These are phyloP conservation scores for Plenodomus lindquistii DNA, from an alignment of 2,329 filamentous ascomycete species.

Conservation along the genomic window DNA sequence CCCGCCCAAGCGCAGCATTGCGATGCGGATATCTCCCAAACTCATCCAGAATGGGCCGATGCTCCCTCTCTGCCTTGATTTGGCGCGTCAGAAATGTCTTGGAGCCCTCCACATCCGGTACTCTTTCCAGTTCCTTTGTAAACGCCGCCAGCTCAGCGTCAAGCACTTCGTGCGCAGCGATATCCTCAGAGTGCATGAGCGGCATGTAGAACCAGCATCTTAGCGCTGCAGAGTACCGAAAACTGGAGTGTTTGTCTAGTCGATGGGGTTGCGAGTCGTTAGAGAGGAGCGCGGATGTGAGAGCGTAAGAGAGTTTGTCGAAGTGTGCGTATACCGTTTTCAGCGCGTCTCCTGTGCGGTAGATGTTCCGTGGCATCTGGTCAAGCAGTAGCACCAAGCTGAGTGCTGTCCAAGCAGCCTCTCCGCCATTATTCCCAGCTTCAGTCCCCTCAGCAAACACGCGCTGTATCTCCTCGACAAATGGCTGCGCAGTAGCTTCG, in stretches of 20 bases:
- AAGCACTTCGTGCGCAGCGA: constrained; percentile 50
- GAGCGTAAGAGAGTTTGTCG: constrained; percentile 57
- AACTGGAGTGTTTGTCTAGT: constrained; percentile 35
- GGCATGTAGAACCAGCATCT: constrained; percentile 64
- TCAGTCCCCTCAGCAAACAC: constrained; percentile 7
- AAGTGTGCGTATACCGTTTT: constrained; percentile 59
- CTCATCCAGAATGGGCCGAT: constrained; percentile 54
- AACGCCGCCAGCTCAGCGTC: constrained; percentile 38
- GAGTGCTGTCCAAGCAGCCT: constrained; percentile 47
- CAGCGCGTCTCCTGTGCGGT: constrained; percentile 52
- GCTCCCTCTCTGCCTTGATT: constrained; percentile 50
- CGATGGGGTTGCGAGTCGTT: constrained; percentile 18
- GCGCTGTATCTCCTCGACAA: constrained; percentile 39
- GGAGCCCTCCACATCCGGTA: constrained; percentile 31
- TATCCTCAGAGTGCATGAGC: constrained; percentile 62
- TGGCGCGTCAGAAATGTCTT: constrained; percentile 34
- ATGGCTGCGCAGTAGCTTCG: constrained; percentile 42
- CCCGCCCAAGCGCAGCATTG: constrained; percentile 56
- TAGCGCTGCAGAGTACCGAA: constrained; percentile 40
- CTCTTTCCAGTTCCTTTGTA: constrained; percentile 36
- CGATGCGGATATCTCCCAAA: constrained; percentile 66
- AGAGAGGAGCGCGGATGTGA: constrained; percentile 48
- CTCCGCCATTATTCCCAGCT: constrained; percentile 22
- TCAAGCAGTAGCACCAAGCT: constrained; percentile 63
- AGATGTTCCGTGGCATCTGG: constrained; percentile 66